phyloP scores from a whole-genome alignment of 1,139 yeast species.

The Taiozyma sp. region DNA sequence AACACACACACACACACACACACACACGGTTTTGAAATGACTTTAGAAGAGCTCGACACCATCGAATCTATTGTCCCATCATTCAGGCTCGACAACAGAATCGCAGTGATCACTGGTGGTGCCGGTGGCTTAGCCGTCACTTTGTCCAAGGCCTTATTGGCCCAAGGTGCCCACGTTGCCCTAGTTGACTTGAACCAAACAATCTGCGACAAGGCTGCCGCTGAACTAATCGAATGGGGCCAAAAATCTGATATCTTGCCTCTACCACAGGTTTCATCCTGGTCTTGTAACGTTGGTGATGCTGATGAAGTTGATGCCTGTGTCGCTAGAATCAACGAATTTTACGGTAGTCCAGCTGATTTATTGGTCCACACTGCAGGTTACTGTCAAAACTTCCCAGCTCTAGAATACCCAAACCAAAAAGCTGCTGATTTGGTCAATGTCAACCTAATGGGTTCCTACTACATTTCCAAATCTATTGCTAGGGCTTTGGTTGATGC shows the following conservation, averaged over 20 bases:
- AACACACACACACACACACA: background rate
- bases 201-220: constrained; percentile 51
- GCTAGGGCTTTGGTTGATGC: constrained; percentile 62
- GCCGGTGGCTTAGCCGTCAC: constrained; percentile 75
- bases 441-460: constrained; percentile 72
- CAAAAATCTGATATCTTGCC: constrained; percentile 42
- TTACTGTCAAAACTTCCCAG: constrained; percentile 75
- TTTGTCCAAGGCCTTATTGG: constrained; percentile 55
- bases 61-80: constrained; percentile 29
- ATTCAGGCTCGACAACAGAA: constrained; percentile 59
- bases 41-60: constrained; percentile 14
- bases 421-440: constrained; percentile 65
- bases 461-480: constrained; percentile 58
- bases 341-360: constrained; percentile 50
- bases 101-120: constrained; percentile 77
- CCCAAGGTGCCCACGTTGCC: constrained; percentile 72
- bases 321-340: constrained; percentile 46
- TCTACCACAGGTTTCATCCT: constrained; percentile 51
- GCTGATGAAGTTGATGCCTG: constrained; percentile 53
- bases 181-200: constrained; percentile 65
- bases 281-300: constrained; percentile 75
- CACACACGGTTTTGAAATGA: constrained; percentile 6
- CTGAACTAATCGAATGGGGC: constrained; percentile 52
- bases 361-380: constrained; percentile 76
- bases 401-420: constrained; percentile 67